phyloP scores from a whole-genome alignment of 768 basidiomycete genomes.

The Arthromyces matolae region DNA sequence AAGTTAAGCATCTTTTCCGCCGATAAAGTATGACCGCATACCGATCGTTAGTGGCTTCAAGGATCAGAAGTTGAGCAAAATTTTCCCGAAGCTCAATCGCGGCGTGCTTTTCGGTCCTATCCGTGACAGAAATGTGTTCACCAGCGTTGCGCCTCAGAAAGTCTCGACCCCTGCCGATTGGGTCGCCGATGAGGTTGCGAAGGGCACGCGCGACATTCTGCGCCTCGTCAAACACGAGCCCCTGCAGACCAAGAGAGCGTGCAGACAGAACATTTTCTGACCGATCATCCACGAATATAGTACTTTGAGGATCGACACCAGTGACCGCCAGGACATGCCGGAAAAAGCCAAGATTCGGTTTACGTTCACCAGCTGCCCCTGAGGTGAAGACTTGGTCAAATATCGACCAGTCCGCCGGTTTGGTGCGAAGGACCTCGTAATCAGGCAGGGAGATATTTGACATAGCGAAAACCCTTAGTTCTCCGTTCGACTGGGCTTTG shows the following conservation, averaged over 20 bases:
- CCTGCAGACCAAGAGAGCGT: slow-evolving; percentile 52
- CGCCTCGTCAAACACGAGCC: slow-evolving; percentile 46
- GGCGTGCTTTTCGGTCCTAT: slow-evolving; percentile 22
- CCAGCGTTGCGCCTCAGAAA: slow-evolving; percentile 41
- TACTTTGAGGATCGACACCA: slow-evolving; percentile 39
- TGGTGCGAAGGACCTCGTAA: slow-evolving; percentile 42
- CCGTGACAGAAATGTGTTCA: slow-evolving; percentile 41
- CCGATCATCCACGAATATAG: slow-evolving; percentile 60
- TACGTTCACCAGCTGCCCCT: slow-evolving; percentile 48
- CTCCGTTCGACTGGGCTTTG: slow-evolving; percentile 31
- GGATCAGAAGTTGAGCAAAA: slow-evolving; percentile 55
- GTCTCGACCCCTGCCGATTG: slow-evolving; percentile 36
- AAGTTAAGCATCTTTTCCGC: no score
- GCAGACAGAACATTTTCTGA: slow-evolving; percentile 56
- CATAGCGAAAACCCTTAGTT: slow-evolving; percentile 48
- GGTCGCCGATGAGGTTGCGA: slow-evolving; percentile 45
- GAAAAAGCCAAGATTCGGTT: slow-evolving; percentile 53
- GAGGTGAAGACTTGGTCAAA: slow-evolving; percentile 53
- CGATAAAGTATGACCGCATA: no score
- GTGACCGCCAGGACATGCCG: slow-evolving; percentile 42
- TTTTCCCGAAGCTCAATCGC: slow-evolving; percentile 45
- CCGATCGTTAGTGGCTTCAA: slow-evolving; percentile 48
- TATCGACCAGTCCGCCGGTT: slow-evolving; percentile 44
- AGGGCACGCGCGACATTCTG: slow-evolving; percentile 41
- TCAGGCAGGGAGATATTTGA: slow-evolving; percentile 58